These are phyloP conservation scores for Mycosarcoma maydis DNA, from an alignment of 1,284 basidiomycete species.

Conservation along the genomic window DNA sequence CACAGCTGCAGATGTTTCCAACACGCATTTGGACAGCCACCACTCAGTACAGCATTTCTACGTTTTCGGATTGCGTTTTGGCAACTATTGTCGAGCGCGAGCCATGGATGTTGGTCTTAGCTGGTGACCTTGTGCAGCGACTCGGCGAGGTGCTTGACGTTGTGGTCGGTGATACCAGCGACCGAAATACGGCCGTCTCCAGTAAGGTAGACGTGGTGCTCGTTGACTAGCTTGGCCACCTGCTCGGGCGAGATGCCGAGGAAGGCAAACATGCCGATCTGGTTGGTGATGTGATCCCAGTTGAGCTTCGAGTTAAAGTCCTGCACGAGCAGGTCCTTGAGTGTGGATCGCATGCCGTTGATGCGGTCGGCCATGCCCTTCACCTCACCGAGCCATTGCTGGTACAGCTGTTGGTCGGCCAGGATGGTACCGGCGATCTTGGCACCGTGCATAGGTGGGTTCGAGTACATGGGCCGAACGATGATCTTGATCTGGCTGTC, in stretches of 20 bases:
- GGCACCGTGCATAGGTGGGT: slow-evolving; percentile 85
- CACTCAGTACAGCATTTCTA: background rate
- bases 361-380: slow-evolving; percentile 68
- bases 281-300: slow-evolving; percentile 68
- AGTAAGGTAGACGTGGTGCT: slow-evolving; percentile 68
- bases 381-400: slow-evolving; percentile 68
- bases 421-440: slow-evolving; percentile 69
- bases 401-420: slow-evolving; percentile 67
- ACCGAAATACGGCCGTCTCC: slow-evolving; percentile 67
- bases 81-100: too few species aligned
- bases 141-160: slow-evolving; percentile 63
- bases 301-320: slow-evolving; percentile 66
- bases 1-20: background rate
- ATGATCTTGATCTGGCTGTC: slow-evolving; percentile 78
- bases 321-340: slow-evolving; percentile 64
- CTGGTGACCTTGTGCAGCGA: slow-evolving; percentile 64
- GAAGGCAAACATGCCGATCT: slow-evolving; percentile 67
- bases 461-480: slow-evolving; percentile 97
- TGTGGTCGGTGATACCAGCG: slow-evolving; percentile 66
- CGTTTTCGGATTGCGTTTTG: background rate
- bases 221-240: slow-evolving; percentile 64
- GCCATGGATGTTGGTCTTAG: background rate
- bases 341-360: slow-evolving; percentile 66
- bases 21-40: background rate
- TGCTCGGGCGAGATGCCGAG: slow-evolving; percentile 65